Percentiles rank a stretch among this genome's conserved stretches.
These are phyloP conservation scores for Lumnitzera littorea DNA, from an alignment of 345 rosid species.

Conservation along the genomic window DNA sequence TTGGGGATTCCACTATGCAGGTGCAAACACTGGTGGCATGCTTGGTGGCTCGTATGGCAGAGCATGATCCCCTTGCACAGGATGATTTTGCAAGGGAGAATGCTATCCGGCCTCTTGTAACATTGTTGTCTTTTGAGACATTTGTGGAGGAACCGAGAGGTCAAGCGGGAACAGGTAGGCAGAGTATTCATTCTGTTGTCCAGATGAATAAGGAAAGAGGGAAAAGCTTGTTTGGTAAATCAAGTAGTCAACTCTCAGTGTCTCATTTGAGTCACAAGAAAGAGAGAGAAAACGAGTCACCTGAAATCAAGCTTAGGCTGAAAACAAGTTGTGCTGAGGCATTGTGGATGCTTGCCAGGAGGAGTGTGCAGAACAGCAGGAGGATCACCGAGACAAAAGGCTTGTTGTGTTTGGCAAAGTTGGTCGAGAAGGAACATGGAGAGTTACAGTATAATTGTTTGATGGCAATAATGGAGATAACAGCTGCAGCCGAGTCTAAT, in stretches of 20 bases:
- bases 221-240: constrained; percentile 13
- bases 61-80: constrained; percentile 49
- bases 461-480: constrained; percentile 80
- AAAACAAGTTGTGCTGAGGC: constrained; percentile 66
- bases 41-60: constrained; percentile 80
- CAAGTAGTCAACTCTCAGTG: constrained; percentile 28
- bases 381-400: constrained; percentile 89
- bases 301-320: constrained; percentile 53
- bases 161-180: constrained; percentile 32
- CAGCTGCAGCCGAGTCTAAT: constrained; percentile 64
- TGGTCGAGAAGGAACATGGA: constrained; percentile 62
- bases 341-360: constrained; percentile 77
- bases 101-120: constrained; percentile 74
- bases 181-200: constrained; percentile 62
- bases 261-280: constrained; percentile 34
- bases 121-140: constrained; percentile 58
- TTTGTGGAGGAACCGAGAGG: constrained; percentile 27
- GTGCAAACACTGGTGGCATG: constrained; percentile 58
- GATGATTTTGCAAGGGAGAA: constrained; percentile 84
- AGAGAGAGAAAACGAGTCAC: constrained; percentile 68
- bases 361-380: constrained; percentile 60
- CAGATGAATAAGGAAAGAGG: constrained; percentile 67
- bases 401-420: constrained; percentile 76
- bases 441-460: constrained; percentile 69
- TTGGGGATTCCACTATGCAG: constrained; percentile 57